Evolutionary conservation across 2,329 filamentous ascomycete genomes (phyloP), one percentile per base, ranked within the genome.

Genomic region (Penicillium sp.): DNA sequence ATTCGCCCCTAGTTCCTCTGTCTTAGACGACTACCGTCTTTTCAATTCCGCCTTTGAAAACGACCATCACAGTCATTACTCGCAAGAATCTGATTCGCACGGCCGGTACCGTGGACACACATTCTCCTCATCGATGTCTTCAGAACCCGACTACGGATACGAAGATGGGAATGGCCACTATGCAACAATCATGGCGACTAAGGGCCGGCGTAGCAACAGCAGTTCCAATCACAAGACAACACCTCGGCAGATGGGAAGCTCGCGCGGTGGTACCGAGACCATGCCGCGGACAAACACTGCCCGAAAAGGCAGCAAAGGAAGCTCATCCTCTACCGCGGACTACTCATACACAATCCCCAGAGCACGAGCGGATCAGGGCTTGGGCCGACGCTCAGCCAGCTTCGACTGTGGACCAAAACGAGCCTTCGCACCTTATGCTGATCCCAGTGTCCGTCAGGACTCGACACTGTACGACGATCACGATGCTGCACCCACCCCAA

Each of bases 401-500:
- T 77, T 79, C 49, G 77, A 79, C 56, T 76, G 74, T 51, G 74
- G 73, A 37, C 67, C 74, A 31, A 72, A 73, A 63, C 70, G 65
- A 61, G 56, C 67, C 3, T 71, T 65, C 45, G 52, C 56, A 10
- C 60, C 65, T 16, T 66, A 67, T 32, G 46, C 62, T 8, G 63
- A 67, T 14, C n/a, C 58, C n/a, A 29, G 48, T 32, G 24, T 53
- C n/a, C 63, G 60, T 7, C 61, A 69, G 50, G 66, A 68, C 18
- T 56, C 63, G 14, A 57, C 64, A 10, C 37, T 66, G n/a, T 68
- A 74, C 49, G 84, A 88, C 65, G 67, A 63, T 20, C 86, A 88
- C 74, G 89, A 94, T 70, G 89, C 91, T 50, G 92, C 92, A 26
- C 92, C 93, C 14, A 93, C 88, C 37, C 93, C 93, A 5, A 92